phyloP scores from a whole-genome alignment of 495 filamentous ascomycete genomes.

The Arthonia radiata region DNA sequence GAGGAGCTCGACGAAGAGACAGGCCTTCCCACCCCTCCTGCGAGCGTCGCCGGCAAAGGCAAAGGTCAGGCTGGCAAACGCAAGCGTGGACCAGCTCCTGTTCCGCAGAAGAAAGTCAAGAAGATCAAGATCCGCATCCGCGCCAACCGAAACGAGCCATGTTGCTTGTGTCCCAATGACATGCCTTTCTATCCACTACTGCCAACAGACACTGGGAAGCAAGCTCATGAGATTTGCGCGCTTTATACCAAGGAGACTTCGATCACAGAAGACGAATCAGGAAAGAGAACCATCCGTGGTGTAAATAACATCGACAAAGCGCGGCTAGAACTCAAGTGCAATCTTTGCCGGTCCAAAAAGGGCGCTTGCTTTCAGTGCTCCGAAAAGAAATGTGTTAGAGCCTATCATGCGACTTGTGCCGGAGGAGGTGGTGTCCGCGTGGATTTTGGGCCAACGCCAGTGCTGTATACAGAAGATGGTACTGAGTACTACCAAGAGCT shows the following conservation, averaged over 20 bases:
- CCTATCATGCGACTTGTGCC: conserved; percentile 90
- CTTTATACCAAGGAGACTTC: conserved; percentile 81
- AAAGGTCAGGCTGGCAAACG: conserved; percentile 30
- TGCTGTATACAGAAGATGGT: conserved; percentile 80
- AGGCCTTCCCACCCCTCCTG: conserved; percentile 57
- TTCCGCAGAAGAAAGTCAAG: no score
- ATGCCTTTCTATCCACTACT: conserved; percentile 64
- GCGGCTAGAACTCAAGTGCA: conserved; percentile 72
- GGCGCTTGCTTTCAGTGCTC: conserved; percentile 96
- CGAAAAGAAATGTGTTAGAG: conserved; percentile 73
- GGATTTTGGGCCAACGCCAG: conserved; percentile 57
- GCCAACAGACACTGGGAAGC: conserved; percentile 64
- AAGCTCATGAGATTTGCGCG: conserved; percentile 75
- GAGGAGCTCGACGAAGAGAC: conserved; percentile 38
- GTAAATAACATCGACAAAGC: conserved; percentile 63
- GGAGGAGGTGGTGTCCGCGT: conserved; percentile 75
- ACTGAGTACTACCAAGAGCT: conserved; percentile 72
- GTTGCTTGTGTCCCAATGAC: conserved; percentile 81
- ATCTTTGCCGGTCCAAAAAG: conserved; percentile 78
- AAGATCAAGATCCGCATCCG: conserved; percentile 48
- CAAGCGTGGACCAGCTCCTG: conserved; percentile 19
- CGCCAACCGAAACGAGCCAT: conserved; percentile 52
- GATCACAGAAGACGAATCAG: conserved; percentile 41
- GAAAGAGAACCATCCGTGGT: conserved; percentile 45
- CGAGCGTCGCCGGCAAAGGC: conserved; percentile 39